Evolutionary conservation across 805 yeast species (phyloP).

Genomic region (Ogataea nonfermentans): DNA sequence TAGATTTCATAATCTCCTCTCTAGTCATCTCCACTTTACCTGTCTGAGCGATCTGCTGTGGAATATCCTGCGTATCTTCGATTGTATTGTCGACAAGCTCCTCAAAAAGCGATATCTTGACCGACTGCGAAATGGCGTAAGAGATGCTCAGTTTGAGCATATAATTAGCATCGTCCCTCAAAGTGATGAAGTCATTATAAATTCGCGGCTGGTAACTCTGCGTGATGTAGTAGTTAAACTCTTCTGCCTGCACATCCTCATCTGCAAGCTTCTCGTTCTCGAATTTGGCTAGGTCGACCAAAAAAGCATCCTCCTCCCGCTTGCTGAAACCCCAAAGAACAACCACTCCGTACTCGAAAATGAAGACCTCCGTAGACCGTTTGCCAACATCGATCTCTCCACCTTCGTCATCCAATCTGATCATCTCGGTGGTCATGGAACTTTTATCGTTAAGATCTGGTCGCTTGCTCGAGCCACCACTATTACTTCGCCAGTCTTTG

Average conservation of each 20-base stretch:
- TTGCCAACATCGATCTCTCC: constrained; percentile 90
- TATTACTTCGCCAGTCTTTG: constrained; percentile 67
- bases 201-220: constrained; percentile 92
- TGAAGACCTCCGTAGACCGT: constrained; percentile 71
- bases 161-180: constrained; percentile 85
- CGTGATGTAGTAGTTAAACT: constrained; percentile 92
- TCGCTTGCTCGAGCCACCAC: constrained; percentile 18
- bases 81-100: constrained; percentile 95
- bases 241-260: constrained; percentile 92
- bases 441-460: constrained; percentile 7
- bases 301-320: constrained; percentile 77
- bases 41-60: constrained; percentile 89
- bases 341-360: constrained; percentile 96
- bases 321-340: constrained; percentile 94
- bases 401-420: constrained; percentile 87
- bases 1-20: constrained; percentile 94
- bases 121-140: constrained; percentile 94
- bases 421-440: constrained; percentile 38
- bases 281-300: constrained; percentile 83
- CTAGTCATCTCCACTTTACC: constrained; percentile 95
- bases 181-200: constrained; percentile 91
- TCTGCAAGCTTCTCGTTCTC: constrained; percentile 88
- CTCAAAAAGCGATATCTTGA: constrained; percentile 91
- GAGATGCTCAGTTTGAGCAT: constrained; percentile 91
- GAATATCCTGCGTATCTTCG: constrained; percentile 95